Evolutionary conservation across 805 yeast species (phyloP).

Genomic region (Blastobotrys peoriensis): DNA sequence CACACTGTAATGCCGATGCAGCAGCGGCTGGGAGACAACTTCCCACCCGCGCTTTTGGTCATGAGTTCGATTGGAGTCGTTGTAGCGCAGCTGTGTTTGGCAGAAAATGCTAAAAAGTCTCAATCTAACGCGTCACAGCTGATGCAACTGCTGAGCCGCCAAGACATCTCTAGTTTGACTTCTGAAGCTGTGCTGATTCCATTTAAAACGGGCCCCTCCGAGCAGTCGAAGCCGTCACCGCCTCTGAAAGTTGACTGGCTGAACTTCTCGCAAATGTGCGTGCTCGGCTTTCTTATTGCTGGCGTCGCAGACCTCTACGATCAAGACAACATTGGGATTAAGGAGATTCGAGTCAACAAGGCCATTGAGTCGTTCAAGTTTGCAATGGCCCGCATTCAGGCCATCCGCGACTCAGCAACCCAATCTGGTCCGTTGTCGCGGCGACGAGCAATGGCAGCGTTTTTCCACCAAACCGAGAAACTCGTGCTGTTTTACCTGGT

Average conservation of each 20-base stretch:
- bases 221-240: neutral
- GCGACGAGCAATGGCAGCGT: neutral
- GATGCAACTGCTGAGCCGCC: neutral
- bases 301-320: neutral
- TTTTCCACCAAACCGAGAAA: neutral
- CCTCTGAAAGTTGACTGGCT: neutral
- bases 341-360: neutral
- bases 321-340: neutral
- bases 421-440: neutral
- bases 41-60: slow-evolving; percentile 1
- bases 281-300: neutral
- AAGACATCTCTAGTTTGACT: neutral
- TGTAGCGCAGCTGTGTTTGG: neutral
- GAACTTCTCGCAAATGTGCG: neutral
- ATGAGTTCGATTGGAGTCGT: neutral
- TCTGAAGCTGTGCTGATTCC: neutral
- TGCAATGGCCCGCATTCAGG: neutral
- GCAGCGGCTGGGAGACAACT: slow-evolving; percentile 2
- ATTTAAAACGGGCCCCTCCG: too few relatives aligned
- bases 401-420: neutral
- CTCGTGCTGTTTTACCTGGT: neutral
- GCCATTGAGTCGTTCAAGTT: neutral
- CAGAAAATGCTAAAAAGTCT: neutral
- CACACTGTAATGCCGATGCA: neutral
- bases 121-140: neutral